Conservation (phyloP, 345 rosid genomes). For the Populus davidiana region DNA sequence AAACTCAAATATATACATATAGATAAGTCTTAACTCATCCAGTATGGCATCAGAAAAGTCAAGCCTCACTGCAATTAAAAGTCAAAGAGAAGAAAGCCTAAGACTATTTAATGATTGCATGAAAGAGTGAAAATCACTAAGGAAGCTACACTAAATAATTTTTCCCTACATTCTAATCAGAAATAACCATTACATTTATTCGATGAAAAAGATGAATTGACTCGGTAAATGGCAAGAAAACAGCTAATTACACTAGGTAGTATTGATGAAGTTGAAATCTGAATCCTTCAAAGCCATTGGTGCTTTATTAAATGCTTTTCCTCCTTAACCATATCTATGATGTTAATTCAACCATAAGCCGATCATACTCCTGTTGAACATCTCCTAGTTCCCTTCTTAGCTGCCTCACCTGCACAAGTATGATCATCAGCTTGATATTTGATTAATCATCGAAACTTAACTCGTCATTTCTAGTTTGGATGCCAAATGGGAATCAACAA, state of each 20-base stretch:
- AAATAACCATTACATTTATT: slow-evolving; percentile 23
- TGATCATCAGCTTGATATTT: neutral
- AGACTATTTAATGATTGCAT: neutral
- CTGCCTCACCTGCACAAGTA: slow-evolving; percentile 39
- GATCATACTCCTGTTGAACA: slow-evolving; percentile 38
- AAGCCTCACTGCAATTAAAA: neutral
- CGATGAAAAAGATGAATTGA: slow-evolving; percentile 7
- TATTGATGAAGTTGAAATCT: slow-evolving; percentile 1
- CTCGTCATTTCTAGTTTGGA: neutral
- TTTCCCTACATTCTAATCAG: slow-evolving; percentile 24
- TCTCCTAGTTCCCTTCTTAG: slow-evolving; percentile 50
- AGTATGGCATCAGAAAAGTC: neutral
- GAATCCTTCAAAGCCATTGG: slow-evolving; percentile 14
- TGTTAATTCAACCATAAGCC: slow-evolving; percentile 39
- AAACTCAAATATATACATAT: neutral
- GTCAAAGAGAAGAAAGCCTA: neutral
- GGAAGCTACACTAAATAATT: slow-evolving; percentile 11
- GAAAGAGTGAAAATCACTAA: neutral
- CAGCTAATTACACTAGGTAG: slow-evolving; percentile 41
- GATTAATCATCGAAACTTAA: neutral
- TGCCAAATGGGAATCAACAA: neutral
- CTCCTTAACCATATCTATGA: slow-evolving; percentile 32
- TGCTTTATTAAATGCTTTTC: slow-evolving; percentile 28
- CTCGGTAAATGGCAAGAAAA: slow-evolving; percentile 31
- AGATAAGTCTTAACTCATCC: neutral